Evolutionary conservation across 768 basidiomycete species (phyloP).

Genomic region (Epithele typhae): DNA sequence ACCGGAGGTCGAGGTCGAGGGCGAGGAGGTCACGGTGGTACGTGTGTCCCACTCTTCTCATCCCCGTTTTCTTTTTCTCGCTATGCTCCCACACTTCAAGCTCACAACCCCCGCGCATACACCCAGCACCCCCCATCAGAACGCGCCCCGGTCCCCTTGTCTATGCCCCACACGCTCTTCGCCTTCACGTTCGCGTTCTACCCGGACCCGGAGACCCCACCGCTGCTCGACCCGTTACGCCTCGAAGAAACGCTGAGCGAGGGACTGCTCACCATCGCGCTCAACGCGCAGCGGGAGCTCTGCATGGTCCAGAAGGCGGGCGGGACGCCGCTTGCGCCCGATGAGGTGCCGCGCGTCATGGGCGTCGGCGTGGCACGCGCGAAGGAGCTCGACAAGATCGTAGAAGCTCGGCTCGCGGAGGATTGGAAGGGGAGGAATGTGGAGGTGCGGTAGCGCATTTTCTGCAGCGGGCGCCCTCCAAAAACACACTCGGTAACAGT

Average conservation of each 20-base stretch:
- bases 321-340: constrained; percentile 72
- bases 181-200: constrained; percentile 66
- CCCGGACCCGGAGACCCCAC: constrained; percentile 30
- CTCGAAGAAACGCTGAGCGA: constrained; percentile 73
- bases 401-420: constrained; percentile 62
- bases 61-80: not conserved
- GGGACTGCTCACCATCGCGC: constrained; percentile 68
- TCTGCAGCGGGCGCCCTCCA: too few species aligned
- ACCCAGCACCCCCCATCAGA: constrained; percentile 79
- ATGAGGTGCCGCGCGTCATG: constrained; percentile 69
- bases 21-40: constrained; percentile 88
- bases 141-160: constrained; percentile 85
- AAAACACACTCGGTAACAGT: not conserved
- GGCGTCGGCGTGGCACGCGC: constrained; percentile 65
- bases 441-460: constrained; percentile 39
- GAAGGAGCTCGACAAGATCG: constrained; percentile 56
- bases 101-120: not conserved
- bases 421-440: constrained; percentile 68
- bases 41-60: constrained; percentile 26
- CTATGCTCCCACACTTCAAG: too few species aligned
- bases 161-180: constrained; percentile 79
- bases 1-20: constrained; percentile 91
- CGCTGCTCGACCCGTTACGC: constrained; percentile 80
- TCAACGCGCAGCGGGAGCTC: constrained; percentile 90
- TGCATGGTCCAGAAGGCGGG: constrained; percentile 93